Percentiles rank a stretch among this genome's conserved stretches.
Evolutionary conservation across 1,284 basidiomycete genomes (phyloP).

Genomic region (Austroboletus novae-zelandiae): DNA sequence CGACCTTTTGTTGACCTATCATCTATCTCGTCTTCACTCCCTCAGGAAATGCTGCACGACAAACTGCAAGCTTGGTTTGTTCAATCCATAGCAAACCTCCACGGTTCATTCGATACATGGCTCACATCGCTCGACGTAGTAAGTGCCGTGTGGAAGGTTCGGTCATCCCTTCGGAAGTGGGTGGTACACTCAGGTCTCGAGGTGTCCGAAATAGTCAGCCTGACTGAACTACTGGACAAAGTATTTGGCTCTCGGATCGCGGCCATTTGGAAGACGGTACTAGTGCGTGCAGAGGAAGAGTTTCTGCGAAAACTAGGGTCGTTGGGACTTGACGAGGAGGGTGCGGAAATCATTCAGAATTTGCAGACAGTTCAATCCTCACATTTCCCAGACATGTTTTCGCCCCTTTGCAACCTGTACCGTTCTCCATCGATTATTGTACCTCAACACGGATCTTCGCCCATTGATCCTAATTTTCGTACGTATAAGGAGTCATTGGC

Average conservation of each 20-base stretch:
- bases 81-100: conserved; percentile 46
- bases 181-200: conserved; percentile 43
- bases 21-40: conserved; percentile 51
- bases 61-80: conserved; percentile 61
- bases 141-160: conserved; percentile 66
- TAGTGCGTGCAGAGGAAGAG: conserved; percentile 41
- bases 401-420: conserved; percentile 55
- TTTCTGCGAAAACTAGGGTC: conserved; percentile 44
- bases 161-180: conserved; percentile 48
- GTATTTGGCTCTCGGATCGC: conserved; percentile 50
- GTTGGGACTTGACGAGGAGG: conserved; percentile 10
- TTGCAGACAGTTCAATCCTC: conserved; percentile 5
- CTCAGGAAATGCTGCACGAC: conserved; percentile 41
- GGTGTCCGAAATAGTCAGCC: conserved; percentile 39
- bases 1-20: conserved; percentile 70
- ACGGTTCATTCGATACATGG: conserved; percentile 50
- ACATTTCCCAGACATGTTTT: conserved; percentile 40
- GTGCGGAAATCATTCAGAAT: conserved; percentile 12
- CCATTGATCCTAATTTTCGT: conserved; percentile 49
- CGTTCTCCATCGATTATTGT: conserved; percentile 42
- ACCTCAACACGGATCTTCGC: conserved; percentile 40
- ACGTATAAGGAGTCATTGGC: conserved; percentile 55
- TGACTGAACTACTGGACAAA: conserved; percentile 48
- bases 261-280: conserved; percentile 52
- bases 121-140: conserved; percentile 53